Conservation (phyloP, 169 alveolate species). For the Babesia ovis region DNA sequence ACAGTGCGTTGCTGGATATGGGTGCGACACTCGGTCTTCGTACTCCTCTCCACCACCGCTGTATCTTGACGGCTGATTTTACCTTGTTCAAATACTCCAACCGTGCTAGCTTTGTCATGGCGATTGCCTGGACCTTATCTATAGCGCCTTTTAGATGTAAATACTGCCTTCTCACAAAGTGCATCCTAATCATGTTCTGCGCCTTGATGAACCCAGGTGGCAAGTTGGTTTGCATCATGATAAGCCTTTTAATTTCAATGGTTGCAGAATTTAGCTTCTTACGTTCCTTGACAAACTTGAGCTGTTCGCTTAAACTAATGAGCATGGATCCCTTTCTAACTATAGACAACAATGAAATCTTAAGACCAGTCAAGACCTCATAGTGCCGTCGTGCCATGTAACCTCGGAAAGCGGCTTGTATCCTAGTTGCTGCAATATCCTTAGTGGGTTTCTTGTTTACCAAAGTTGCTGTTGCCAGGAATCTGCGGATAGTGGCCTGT, state of each 20-base stretch:
- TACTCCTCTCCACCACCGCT: constrained; percentile 74
- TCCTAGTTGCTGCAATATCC: constrained; percentile 40
- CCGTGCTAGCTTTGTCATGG: constrained; percentile 69
- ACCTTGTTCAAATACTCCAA: constrained; percentile 53
- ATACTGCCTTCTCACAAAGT: constrained; percentile 69
- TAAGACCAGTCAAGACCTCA: constrained; percentile 53
- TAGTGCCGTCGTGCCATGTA: constrained; percentile 35
- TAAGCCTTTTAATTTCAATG: constrained; percentile 70
- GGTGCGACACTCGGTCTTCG: constrained; percentile 19
- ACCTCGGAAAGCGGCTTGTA: constrained; percentile 65
- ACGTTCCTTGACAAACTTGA: constrained; percentile 63
- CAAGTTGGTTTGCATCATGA: constrained; percentile 61
- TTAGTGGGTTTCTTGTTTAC: constrained; percentile 16
- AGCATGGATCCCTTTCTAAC: constrained; percentile 75
- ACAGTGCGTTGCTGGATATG: constrained; percentile 28
- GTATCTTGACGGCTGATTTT: constrained; percentile 63
- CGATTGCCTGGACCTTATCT: constrained; percentile 71
- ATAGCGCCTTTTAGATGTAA: constrained; percentile 50
- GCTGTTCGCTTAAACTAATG: constrained; percentile 66
- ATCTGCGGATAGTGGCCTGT: constrained; percentile 37
- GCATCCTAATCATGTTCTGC: constrained; percentile 77
- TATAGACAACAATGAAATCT: constrained; percentile 69
- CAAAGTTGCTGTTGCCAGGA: constrained; percentile 44
- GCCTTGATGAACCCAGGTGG: constrained; percentile 71
- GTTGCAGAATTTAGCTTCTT: constrained; percentile 54